A percentile compares a stretch with the other conserved stretches of the same genome.
Evolutionary conservation across 331 rosid species (phyloP).

Genomic region (Malus hybrid): DNA sequence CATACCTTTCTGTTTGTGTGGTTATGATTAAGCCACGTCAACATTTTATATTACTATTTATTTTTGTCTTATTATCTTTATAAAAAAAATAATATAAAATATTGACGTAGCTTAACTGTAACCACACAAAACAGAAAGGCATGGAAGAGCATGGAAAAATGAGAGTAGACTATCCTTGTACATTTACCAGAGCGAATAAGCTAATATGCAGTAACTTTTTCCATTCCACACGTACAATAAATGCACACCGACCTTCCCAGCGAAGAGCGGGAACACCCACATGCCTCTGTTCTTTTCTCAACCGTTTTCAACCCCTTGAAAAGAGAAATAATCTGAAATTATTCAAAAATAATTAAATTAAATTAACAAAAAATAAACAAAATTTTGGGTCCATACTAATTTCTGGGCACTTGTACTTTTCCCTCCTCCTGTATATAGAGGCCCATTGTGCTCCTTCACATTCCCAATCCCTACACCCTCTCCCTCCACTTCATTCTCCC

Average conservation of each 20-base stretch:
- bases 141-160: too few relatives aligned
- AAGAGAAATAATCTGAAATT: background rate
- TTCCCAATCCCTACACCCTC: constrained; percentile 27
- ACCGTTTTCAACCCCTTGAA: constrained; percentile 27
- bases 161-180: too few relatives aligned
- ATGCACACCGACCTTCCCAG: constrained; percentile 59
- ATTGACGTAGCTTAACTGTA: too few relatives aligned
- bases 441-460: constrained; percentile 20
- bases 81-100: too few relatives aligned
- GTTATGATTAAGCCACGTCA: too few relatives aligned
- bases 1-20: too few relatives aligned
- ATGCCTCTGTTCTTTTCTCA: constrained; percentile 38
- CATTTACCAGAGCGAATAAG: too few relatives aligned
- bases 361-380: background rate
- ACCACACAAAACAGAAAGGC: too few relatives aligned
- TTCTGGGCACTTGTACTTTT: constrained; percentile 28
- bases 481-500: constrained; percentile 21
- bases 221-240: constrained; percentile 24
- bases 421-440: constrained; percentile 46
- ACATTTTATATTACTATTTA: too few relatives aligned
- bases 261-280: constrained; percentile 39
- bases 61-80: too few relatives aligned
- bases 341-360: background rate
- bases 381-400: constrained; percentile 5
- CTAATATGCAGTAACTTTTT: background rate